Evolutionary conservation across 768 basidiomycete species (phyloP).

Genomic region (Kwoniella pini): DNA sequence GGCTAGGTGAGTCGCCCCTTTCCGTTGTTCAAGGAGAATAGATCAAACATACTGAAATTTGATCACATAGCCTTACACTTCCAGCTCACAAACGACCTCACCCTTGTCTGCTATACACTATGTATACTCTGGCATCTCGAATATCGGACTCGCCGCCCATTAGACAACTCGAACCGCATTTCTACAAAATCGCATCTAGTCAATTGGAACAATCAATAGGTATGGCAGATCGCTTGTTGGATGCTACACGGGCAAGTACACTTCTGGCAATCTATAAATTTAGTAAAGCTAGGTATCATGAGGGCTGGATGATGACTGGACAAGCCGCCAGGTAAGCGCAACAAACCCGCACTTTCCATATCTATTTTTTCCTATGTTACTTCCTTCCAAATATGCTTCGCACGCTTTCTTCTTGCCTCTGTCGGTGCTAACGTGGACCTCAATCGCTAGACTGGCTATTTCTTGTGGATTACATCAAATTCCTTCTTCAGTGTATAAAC

Average conservation of each 20-base stretch:
- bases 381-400: too few relatives aligned
- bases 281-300: constrained; percentile 41
- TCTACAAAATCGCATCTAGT: constrained; percentile 34
- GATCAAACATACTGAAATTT: too few relatives aligned
- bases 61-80: constrained; percentile 31
- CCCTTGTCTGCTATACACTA: constrained; percentile 44
- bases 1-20: constrained; percentile 36
- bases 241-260: constrained; percentile 39
- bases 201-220: constrained; percentile 40
- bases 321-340: constrained; percentile 37
- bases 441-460: constrained; percentile 40
- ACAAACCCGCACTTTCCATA: too few relatives aligned
- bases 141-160: constrained; percentile 37
- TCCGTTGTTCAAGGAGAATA: too few relatives aligned
- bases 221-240: constrained; percentile 35
- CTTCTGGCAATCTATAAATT: constrained; percentile 45
- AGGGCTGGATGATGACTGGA: constrained; percentile 47
- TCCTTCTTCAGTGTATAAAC: constrained; percentile 30
- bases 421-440: too few relatives aligned
- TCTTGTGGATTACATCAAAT: constrained; percentile 46
- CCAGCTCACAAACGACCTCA: constrained; percentile 44
- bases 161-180: constrained; percentile 37
- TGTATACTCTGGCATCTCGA: constrained; percentile 44
- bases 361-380: too few relatives aligned
- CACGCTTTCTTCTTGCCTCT: too few relatives aligned